Base-by-base conservation (phyloP, 768 basidiomycete genomes). In the Rhodosporidiobolus odoratus region DNA sequence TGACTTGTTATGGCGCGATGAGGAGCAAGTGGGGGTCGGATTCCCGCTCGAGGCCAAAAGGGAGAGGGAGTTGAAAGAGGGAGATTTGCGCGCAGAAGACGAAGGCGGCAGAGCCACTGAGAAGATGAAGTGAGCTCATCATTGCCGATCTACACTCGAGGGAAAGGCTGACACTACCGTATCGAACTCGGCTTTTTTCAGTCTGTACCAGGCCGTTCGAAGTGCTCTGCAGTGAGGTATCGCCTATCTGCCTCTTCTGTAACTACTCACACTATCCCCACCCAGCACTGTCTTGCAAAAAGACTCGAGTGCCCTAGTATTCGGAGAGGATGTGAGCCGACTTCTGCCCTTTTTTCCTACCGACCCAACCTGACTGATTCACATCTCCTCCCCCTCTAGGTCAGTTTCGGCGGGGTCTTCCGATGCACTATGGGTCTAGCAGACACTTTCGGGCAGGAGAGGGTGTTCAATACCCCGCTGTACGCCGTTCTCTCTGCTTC, bases 331-430 rank as follows among this genome's bases (percentile, higher is more conserved):
- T 43, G 73, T 69, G 47, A 38, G 72, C 23, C 16, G 0, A 10
- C 17, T 23, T 35, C 6, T 15, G 1, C 23, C 43, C 21, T n/a
- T 19, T 38, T 27, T 30, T 23, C 48, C n/a, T 50, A 8, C 9
- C 9, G 48, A 50, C n/a, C 48, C 61, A 9, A 9, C 34, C 27
- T 6, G 10, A 41, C 41, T 58, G 52, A 30, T 13, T 19, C 35
- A 25, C 27, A 58, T 32, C 23, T 5, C 12, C 88, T 90, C 77
- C 90, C 92, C 72, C 2, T 19, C 5, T 58, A 73, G 72, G 91
- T 97, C 57, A 89, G 89, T 0, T 96, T 95, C 74, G 93, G 93
- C 17, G 93, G 93, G 5, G 93, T 97, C 21, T 97, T 97, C 76
- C 84, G 93, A 68, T 69, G 70, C 27, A 71, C 66, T 30, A 72